phyloP scores from a whole-genome alignment of 129 eudicot species.

The Flaveria trinervia region DNA sequence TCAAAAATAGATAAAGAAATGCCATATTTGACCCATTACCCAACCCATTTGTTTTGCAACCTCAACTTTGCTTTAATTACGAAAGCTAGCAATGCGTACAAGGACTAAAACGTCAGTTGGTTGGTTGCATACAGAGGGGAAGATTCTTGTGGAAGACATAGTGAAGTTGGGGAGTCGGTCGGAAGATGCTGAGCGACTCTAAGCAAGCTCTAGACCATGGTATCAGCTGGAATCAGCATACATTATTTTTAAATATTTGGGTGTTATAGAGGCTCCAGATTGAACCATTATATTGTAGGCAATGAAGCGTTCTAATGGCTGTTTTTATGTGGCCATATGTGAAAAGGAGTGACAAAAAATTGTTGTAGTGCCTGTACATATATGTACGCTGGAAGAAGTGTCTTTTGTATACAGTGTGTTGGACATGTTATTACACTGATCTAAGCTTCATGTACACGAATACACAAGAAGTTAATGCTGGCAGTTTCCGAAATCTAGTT shows the following conservation, averaged over 20 bases:
- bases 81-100: background rate
- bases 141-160: conserved; percentile 92
- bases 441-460: too few species aligned
- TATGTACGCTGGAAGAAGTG: conserved; percentile 18
- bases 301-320: conserved; percentile 20
- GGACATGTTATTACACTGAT: too few species aligned
- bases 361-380: conserved; percentile 19
- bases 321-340: conserved; percentile 17
- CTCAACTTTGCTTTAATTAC: background rate
- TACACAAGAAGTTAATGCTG: background rate
- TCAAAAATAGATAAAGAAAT: background rate
- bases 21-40: background rate
- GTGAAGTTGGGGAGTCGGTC: conserved; percentile 70
- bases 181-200: conserved; percentile 47
- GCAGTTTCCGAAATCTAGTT: too few species aligned
- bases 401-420: background rate
- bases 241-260: conserved; percentile 16
- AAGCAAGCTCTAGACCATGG: conserved; percentile 24
- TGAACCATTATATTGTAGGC: conserved; percentile 24
- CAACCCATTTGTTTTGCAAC: background rate
- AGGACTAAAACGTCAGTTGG: background rate
- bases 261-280: conserved; percentile 21
- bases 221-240: background rate
- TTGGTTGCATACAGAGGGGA: conserved; percentile 69
- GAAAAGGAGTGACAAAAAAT: conserved; percentile 21